Percentiles rank a stretch among this genome's conserved stretches.
Conservation (phyloP, 1,284 basidiomycete species). For the Ceratobasidium sp. region DNA sequence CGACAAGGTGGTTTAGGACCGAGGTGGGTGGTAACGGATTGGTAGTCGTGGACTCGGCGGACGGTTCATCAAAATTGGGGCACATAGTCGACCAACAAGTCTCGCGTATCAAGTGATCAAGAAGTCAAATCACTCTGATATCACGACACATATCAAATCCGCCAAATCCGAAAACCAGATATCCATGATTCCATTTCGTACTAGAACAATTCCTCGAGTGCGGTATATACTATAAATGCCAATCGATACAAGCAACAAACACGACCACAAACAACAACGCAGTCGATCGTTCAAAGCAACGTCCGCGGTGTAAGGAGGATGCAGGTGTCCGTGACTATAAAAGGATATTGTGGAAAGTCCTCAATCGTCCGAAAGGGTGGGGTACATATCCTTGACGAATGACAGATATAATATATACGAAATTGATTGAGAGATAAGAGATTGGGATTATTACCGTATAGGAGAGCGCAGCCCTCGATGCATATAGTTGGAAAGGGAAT, state of each 20-base stretch:
- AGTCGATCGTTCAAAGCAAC: conserved; percentile 17
- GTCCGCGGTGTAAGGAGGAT: conserved; percentile 40
- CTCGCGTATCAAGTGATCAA: neutral
- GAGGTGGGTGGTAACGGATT: conserved; percentile 43
- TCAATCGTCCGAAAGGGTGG: conserved; percentile 35
- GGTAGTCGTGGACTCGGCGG: neutral
- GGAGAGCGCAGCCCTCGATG: conserved; percentile 23
- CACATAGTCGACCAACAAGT: conserved; percentile 12
- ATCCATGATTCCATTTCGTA: conserved; percentile 23
- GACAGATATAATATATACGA: conserved; percentile 37
- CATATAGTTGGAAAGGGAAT: neutral
- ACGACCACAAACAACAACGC: conserved; percentile 29
- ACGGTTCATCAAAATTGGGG: conserved; percentile 2
- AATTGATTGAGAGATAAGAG: conserved; percentile 6
- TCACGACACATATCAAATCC: conserved; percentile 1
- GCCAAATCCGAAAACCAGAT: neutral
- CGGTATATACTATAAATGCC: conserved; percentile 43
- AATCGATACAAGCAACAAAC: conserved; percentile 44
- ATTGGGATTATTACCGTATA: conserved; percentile 4
- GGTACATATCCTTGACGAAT: conserved; percentile 42
- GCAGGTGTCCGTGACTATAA: conserved; percentile 35
- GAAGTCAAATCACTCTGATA: conserved; percentile 5
- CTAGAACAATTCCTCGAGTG: conserved; percentile 17
- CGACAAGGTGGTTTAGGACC: conserved; percentile 72
- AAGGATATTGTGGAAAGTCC: conserved; percentile 34